These are phyloP conservation scores for Calycina herbarum DNA, from an alignment of 2,329 filamentous ascomycete genomes.

Conservation along the genomic window DNA sequence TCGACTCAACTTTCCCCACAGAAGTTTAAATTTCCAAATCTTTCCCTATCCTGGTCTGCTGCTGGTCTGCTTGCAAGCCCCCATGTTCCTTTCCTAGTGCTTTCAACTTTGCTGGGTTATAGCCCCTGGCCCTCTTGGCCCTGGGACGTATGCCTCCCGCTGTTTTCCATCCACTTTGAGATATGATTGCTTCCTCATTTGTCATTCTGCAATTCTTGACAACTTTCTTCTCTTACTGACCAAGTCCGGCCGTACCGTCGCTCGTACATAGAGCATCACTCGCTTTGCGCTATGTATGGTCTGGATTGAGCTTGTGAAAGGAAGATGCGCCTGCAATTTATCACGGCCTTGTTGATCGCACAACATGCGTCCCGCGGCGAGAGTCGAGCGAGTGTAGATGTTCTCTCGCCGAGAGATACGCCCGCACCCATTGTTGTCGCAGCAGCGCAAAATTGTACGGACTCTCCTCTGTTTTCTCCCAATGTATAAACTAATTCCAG, in stretches of 20 bases:
- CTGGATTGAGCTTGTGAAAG: neutral
- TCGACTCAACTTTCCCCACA: too few species aligned
- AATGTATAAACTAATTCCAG: neutral
- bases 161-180: too few species aligned
- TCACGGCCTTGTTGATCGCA: constrained; percentile 10
- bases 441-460: constrained; percentile 17
- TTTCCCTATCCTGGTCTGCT: too few species aligned
- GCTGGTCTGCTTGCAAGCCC: too few species aligned
- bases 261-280: neutral
- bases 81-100: too few species aligned
- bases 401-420: neutral
- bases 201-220: neutral
- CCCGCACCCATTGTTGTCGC: constrained; percentile 17
- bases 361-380: neutral
- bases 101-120: too few species aligned
- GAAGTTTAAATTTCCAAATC: too few species aligned
- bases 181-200: too few species aligned
- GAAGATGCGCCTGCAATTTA: neutral
- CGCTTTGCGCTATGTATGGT: neutral
- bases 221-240: neutral
- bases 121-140: too few species aligned
- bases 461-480: neutral
- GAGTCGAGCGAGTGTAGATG: neutral
- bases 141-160: too few species aligned
- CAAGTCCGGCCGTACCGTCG: neutral